Percentiles rank a stretch among this genome's conserved stretches.
Conservation (phyloP, 129 eudicot genomes). For the Rutidosis leptorrhynchoides region DNA sequence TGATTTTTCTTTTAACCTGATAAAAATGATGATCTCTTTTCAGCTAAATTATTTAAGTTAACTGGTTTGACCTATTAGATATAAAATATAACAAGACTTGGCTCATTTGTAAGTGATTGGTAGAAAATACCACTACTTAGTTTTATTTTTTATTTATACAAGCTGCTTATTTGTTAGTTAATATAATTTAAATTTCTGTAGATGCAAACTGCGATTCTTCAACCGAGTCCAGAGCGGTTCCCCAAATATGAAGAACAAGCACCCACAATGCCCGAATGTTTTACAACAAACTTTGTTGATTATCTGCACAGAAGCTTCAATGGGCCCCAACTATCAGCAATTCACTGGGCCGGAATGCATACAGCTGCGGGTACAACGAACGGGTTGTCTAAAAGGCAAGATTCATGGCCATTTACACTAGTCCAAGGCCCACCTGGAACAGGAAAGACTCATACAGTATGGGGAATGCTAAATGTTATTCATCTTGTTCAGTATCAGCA, state of each 20-base stretch:
- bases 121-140: background rate
- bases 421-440: constrained; percentile 99
- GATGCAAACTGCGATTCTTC: constrained; percentile 98
- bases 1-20: background rate
- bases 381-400: constrained; percentile 65
- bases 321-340: constrained; percentile 84
- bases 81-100: background rate
- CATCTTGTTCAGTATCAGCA: constrained; percentile 98
- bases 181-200: constrained; percentile 24
- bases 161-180: constrained; percentile 12
- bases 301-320: constrained; percentile 68
- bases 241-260: constrained; percentile 89
- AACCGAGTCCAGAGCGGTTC: constrained; percentile 88
- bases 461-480: constrained; percentile 99
- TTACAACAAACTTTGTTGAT: constrained; percentile 79
- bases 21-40: background rate
- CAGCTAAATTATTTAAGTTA: background rate
- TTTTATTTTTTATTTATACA: constrained; percentile 4
- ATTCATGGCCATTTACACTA: constrained; percentile 95
- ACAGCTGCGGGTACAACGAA: constrained; percentile 93
- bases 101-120: background rate
- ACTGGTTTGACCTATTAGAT: background rate
- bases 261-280: constrained; percentile 91
- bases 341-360: constrained; percentile 98
- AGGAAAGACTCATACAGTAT: constrained; percentile 93